These are phyloP conservation scores for Tetrastigma voinierianum DNA, from an alignment of 164 flowering plant species.

Conservation along the genomic window DNA sequence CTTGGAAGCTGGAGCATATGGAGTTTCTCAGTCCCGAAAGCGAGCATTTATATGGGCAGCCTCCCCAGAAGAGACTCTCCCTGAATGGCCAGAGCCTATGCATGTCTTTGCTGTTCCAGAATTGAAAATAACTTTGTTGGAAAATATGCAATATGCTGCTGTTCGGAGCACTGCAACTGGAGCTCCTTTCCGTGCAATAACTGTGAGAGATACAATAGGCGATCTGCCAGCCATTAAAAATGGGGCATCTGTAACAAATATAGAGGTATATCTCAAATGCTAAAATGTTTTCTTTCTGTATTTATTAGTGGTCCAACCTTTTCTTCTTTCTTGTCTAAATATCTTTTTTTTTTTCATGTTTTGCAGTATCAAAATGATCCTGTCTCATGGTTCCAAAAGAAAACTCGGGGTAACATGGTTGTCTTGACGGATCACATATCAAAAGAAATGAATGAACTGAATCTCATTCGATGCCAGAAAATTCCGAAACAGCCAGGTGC, in stretches of 20 bases:
- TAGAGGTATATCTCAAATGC: slow-evolving; percentile 43
- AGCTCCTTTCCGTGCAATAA: slow-evolving; percentile 88
- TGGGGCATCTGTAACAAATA: slow-evolving; percentile 56
- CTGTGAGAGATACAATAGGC: slow-evolving; percentile 90
- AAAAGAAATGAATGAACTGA: slow-evolving; percentile 92
- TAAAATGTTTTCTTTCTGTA: background rate
- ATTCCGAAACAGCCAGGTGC: slow-evolving; percentile 91
- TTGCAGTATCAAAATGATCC: slow-evolving; percentile 71
- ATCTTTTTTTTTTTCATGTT: slow-evolving; percentile 2
- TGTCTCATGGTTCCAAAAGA: slow-evolving; percentile 89
- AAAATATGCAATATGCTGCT: slow-evolving; percentile 69
- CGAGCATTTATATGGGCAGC: slow-evolving; percentile 99
- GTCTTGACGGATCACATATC: slow-evolving; percentile 75
- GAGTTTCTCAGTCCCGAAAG: slow-evolving; percentile 91
- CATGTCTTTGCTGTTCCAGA: slow-evolving; percentile 87
- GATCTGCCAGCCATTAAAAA: slow-evolving; percentile 86
- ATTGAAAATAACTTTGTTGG: slow-evolving; percentile 60
- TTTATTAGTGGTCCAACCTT: background rate
- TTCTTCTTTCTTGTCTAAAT: background rate
- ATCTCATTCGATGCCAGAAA: slow-evolving; percentile 69
- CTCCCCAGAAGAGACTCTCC: slow-evolving; percentile 78
- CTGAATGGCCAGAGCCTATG: slow-evolving; percentile 99
- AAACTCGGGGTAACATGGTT: slow-evolving; percentile 54
- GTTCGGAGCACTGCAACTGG: slow-evolving; percentile 81
- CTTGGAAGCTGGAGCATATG: slow-evolving; percentile 91